Evolutionary conservation across 2,329 filamentous ascomycete species (phyloP).

Genomic region (Albophoma yamanashiensis): DNA sequence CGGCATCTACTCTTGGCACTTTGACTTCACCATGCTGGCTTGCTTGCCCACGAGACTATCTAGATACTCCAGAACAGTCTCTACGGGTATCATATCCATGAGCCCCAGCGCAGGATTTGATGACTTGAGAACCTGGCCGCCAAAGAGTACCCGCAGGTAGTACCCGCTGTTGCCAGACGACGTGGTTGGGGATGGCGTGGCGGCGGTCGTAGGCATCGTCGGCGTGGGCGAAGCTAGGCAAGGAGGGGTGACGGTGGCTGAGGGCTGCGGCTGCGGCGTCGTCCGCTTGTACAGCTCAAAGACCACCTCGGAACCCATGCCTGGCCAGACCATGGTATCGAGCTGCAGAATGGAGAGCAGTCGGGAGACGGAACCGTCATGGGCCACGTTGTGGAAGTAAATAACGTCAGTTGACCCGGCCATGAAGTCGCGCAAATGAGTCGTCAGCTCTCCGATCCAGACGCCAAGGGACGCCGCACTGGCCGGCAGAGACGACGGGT

Average conservation of each 20-base stretch:
- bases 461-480: slow-evolving; percentile 56
- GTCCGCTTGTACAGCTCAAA: slow-evolving; percentile 57
- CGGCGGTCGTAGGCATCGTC: background rate
- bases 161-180: slow-evolving; percentile 15
- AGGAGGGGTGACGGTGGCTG: slow-evolving; percentile 8
- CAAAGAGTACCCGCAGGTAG: slow-evolving; percentile 60
- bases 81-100: slow-evolving; percentile 61
- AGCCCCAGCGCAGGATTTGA: slow-evolving; percentile 56
- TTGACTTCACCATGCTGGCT: slow-evolving; percentile 29
- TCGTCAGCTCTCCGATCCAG: slow-evolving; percentile 61
- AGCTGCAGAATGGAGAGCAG: slow-evolving; percentile 61
- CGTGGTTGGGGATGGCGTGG: background rate
- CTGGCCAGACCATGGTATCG: slow-evolving; percentile 72
- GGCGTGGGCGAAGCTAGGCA: slow-evolving; percentile 11
- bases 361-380: slow-evolving; percentile 63
- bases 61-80: slow-evolving; percentile 57
- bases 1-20: slow-evolving; percentile 8
- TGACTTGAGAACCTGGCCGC: slow-evolving; percentile 55
- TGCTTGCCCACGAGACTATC: slow-evolving; percentile 55
- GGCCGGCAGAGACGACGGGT: slow-evolving; percentile 48
- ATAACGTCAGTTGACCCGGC: slow-evolving; percentile 25
- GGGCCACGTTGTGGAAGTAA: slow-evolving; percentile 70
- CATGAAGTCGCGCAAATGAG: slow-evolving; percentile 48
- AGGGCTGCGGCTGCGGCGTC: slow-evolving; percentile 2
- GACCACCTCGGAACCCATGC: slow-evolving; percentile 70